Evolutionary conservation across 2,329 filamentous ascomycete genomes (phyloP).

Genomic region (Chalaropsis ovoidea): DNA sequence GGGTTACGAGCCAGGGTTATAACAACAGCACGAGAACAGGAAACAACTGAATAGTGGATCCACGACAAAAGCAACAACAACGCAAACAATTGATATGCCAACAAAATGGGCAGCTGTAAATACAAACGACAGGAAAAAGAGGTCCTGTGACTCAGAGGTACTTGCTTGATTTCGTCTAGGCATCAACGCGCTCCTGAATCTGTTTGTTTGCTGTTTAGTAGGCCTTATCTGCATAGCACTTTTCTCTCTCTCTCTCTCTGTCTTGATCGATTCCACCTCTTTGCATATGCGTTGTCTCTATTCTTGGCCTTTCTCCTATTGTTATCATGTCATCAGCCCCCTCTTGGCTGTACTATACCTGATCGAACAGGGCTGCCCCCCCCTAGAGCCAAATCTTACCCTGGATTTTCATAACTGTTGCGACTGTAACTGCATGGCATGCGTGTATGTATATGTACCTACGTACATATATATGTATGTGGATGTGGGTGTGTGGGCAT

Average conservation of each 20-base stretch:
- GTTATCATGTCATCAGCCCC: background rate
- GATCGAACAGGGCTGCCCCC: background rate
- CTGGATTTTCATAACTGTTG: background rate
- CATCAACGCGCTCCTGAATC: too few species aligned
- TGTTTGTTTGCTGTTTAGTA: too few species aligned
- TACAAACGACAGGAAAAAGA: too few species aligned
- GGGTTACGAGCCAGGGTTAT: too few species aligned
- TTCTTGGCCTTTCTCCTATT: background rate
- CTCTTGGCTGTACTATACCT: background rate
- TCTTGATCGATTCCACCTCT: background rate
- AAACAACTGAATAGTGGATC: too few species aligned
- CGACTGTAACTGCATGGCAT: background rate
- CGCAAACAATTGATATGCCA: too few species aligned
- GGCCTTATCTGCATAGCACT: too few species aligned
- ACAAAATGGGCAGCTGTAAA: too few species aligned
- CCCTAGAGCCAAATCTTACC: background rate
- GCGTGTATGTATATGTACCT: background rate
- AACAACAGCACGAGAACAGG: too few species aligned
- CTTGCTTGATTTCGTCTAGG: too few species aligned
- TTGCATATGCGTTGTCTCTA: background rate
- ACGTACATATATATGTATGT: background rate
- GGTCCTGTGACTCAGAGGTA: too few species aligned
- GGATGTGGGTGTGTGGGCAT: background rate
- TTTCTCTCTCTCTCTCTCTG: background rate
- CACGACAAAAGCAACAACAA: too few species aligned